These are phyloP conservation scores for Cinnamomum chago DNA, from an alignment of 164 flowering plant genomes.

Conservation along the genomic window DNA sequence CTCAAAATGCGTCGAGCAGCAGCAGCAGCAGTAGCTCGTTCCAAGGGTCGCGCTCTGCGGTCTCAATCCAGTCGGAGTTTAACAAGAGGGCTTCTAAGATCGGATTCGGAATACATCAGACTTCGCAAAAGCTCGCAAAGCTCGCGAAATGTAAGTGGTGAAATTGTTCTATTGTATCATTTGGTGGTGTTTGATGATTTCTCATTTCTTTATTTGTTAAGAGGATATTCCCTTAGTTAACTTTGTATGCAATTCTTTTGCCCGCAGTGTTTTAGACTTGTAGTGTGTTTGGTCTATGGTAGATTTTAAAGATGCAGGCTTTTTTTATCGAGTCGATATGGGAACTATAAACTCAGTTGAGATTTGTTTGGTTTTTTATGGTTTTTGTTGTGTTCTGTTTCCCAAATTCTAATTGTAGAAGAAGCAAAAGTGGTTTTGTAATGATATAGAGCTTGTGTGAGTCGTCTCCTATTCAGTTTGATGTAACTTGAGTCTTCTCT, in stretches of 20 bases:
- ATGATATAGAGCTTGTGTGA: no score
- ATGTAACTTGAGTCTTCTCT: no score
- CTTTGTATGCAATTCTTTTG: background rate
- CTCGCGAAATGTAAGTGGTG: conserved; percentile 80
- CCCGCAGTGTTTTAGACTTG: background rate
- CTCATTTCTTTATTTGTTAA: no score
- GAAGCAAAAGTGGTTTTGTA: no score
- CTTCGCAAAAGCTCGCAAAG: conserved; percentile 89
- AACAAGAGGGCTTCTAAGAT: conserved; percentile 86
- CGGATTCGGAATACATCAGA: conserved; percentile 86
- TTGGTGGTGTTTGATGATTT: background rate
- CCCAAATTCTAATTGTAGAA: no score
- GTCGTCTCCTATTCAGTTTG: no score
- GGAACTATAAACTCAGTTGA: no score
- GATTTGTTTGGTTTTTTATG: no score
- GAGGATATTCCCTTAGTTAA: background rate
- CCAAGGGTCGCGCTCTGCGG: conserved; percentile 41
- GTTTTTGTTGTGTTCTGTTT: no score
- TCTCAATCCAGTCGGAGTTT: conserved; percentile 81
- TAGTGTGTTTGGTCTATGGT: no score
- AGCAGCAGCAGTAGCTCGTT: conserved; percentile 23
- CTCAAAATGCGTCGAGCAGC: conserved; percentile 34
- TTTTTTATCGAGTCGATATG: no score
- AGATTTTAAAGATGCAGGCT: no score
- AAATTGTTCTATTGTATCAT: background rate